These are phyloP conservation scores for Colletotrichum spaethianum DNA, from an alignment of 2,329 filamentous ascomycete species.

Conservation along the genomic window DNA sequence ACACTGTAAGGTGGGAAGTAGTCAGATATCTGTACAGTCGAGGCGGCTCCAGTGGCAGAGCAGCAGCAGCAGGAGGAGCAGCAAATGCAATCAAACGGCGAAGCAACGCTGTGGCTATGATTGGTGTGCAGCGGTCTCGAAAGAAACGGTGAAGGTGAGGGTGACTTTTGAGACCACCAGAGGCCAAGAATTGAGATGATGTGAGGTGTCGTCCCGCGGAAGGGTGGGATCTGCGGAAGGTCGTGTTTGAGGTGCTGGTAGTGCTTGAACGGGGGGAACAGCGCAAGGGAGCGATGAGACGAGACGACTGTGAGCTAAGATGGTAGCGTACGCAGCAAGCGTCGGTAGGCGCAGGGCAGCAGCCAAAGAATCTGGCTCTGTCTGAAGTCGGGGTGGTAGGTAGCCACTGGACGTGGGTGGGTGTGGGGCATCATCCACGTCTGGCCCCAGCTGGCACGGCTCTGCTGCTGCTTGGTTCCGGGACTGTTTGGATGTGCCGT, in stretches of 20 bases:
- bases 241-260: constrained; percentile 40
- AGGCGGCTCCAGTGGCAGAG: not conserved
- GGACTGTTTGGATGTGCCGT: constrained; percentile 24
- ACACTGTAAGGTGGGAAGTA: not conserved
- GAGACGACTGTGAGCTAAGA: constrained; percentile 18
- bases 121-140: constrained; percentile 31
- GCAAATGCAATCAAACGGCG: constrained; percentile 15
- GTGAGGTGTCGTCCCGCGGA: constrained; percentile 30
- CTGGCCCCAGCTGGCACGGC: constrained; percentile 5
- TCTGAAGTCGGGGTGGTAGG: not conserved
- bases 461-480: constrained; percentile 5
- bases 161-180: constrained; percentile 15
- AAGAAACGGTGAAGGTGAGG: constrained; percentile 2
- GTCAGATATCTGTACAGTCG: not conserved
- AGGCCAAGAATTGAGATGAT: constrained; percentile 29
- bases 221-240: constrained; percentile 41
- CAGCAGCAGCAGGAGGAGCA: not conserved
- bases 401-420: not conserved
- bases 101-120: constrained; percentile 41
- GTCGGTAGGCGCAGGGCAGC: not conserved
- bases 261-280: constrained; percentile 30
- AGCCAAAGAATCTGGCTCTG: not conserved
- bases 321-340: constrained; percentile 10
- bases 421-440: not conserved
- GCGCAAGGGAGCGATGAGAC: constrained; percentile 34